A percentile compares a stretch with the other conserved stretches of the same genome.
Conservation (phyloP, 2,329 filamentous ascomycete species). For the Fusarium poae region DNA sequence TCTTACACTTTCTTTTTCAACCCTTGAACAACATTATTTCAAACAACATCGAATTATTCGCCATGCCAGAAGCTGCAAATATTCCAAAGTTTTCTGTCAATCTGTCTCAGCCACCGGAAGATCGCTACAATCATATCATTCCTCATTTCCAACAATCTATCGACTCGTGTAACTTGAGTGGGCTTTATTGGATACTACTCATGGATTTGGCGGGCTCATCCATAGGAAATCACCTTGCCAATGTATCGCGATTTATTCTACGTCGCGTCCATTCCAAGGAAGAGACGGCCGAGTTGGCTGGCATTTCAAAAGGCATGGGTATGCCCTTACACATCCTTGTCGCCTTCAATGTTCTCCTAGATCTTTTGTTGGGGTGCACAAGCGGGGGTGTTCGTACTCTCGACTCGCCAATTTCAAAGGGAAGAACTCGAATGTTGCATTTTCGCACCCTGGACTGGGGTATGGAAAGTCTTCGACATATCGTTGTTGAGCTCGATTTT, state of each 20-base stretch:
- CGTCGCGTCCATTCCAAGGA: slow-evolving; percentile 65
- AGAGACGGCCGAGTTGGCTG: slow-evolving; percentile 71
- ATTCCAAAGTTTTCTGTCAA: slow-evolving; percentile 50
- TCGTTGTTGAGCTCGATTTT: slow-evolving; percentile 67
- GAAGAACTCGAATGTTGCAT: slow-evolving; percentile 60
- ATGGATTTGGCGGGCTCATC: slow-evolving; percentile 31
- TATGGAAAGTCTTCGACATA: slow-evolving; percentile 63
- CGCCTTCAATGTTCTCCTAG: slow-evolving; percentile 72
- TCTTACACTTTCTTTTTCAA: background rate
- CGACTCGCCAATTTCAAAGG: background rate
- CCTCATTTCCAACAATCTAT: slow-evolving; percentile 38
- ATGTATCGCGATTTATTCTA: slow-evolving; percentile 61
- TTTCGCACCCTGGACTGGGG: slow-evolving; percentile 69
- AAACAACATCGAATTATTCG: background rate
- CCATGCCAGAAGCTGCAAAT: background rate
- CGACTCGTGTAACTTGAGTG: slow-evolving; percentile 52
- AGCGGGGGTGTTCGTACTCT: slow-evolving; percentile 57
- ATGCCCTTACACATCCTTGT: slow-evolving; percentile 72
- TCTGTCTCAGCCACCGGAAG: slow-evolving; percentile 45
- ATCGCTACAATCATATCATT: slow-evolving; percentile 49
- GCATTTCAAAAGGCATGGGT: slow-evolving; percentile 64
- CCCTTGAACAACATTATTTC: background rate
- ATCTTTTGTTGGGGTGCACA: slow-evolving; percentile 75
- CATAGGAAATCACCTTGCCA: slow-evolving; percentile 47
- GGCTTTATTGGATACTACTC: slow-evolving; percentile 64